phyloP scores from a whole-genome alignment of 129 eudicot species.

The Saposhnikovia divaricata region DNA sequence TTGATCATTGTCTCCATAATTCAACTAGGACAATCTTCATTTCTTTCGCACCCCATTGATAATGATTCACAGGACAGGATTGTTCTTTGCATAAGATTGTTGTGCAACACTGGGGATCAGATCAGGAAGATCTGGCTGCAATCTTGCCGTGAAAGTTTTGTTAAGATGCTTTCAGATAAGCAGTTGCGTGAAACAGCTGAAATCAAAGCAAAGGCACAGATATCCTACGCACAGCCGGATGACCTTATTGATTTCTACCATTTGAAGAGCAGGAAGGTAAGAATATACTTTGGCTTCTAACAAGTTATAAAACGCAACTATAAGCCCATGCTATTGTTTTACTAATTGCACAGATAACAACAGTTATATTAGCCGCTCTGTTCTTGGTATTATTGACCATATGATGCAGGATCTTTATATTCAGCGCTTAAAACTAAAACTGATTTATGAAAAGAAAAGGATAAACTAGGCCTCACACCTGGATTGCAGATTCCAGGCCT shows the following conservation, averaged over 20 bases:
- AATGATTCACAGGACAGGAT: constrained; percentile 78
- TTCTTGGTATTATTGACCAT: background rate
- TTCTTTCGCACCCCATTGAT: constrained; percentile 89
- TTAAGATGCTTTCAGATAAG: constrained; percentile 90
- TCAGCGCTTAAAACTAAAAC: too few species aligned
- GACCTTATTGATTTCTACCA: constrained; percentile 93
- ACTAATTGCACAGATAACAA: background rate
- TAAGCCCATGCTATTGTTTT: background rate
- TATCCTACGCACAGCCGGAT: constrained; percentile 81
- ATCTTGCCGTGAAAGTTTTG: constrained; percentile 87
- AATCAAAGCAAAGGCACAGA: constrained; percentile 79
- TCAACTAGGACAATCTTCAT: constrained; percentile 81
- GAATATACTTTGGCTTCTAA: background rate
- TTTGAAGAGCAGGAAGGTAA: constrained; percentile 90
- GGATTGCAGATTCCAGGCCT: too few species aligned
- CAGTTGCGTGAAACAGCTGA: constrained; percentile 82
- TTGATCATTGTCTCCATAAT: constrained; percentile 66
- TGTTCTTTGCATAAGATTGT: constrained; percentile 61
- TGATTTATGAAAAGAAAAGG: too few species aligned
- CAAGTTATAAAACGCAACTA: background rate
- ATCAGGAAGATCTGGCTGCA: constrained; percentile 74
- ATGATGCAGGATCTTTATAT: too few species aligned
- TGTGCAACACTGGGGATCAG: constrained; percentile 63
- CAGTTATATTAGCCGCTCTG: background rate
- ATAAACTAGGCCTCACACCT: too few species aligned